A percentile compares a stretch with the other conserved stretches of the same genome.
phyloP scores from a whole-genome alignment of 2,329 filamentous ascomycete species.

The Aureobasidium zeae region DNA sequence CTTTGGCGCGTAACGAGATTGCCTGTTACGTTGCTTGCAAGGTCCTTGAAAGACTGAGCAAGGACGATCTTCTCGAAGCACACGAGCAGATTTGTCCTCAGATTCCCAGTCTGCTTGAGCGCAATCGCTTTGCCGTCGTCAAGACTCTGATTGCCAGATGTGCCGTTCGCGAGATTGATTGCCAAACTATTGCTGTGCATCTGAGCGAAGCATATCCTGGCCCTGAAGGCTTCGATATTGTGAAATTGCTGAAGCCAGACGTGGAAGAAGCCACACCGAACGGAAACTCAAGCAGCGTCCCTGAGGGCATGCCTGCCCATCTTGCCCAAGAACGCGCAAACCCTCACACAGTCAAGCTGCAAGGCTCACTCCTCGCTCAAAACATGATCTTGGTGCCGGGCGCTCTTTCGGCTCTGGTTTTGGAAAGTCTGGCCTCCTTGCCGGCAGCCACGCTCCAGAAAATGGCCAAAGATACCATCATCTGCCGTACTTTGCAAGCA shows the following conservation, averaged over 20 bases:
- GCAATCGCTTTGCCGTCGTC: conserved; percentile 68
- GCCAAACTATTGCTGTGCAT: conserved; percentile 45
- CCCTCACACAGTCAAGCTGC: conserved; percentile 37
- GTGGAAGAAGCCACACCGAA: conserved; percentile 25
- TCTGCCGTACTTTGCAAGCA: conserved; percentile 56
- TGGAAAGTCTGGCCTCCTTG: conserved; percentile 47
- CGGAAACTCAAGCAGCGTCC: conserved; percentile 1
- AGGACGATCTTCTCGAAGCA: conserved; percentile 71
- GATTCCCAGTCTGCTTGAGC: conserved; percentile 61
- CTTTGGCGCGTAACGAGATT: conserved; percentile 78
- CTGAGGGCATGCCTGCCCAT: conserved; percentile 18
- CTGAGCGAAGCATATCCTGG: conserved; percentile 50
- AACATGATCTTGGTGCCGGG: conserved; percentile 69
- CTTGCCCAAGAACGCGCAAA: conserved; percentile 14
- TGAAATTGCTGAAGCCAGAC: conserved; percentile 51
- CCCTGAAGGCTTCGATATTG: conserved; percentile 44
- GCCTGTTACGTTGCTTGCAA: conserved; percentile 80
- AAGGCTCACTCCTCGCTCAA: conserved; percentile 75
- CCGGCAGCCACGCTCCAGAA: conserved; percentile 44
- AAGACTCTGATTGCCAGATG: conserved; percentile 78
- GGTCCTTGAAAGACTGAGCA: conserved; percentile 73
- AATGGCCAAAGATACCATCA: conserved; percentile 53
- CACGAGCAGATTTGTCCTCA: conserved; percentile 64
- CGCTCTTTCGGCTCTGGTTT: conserved; percentile 58
- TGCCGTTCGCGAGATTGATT: conserved; percentile 54